Conservation (phyloP, 495 filamentous ascomycete species). For the Cercophora scortea region DNA sequence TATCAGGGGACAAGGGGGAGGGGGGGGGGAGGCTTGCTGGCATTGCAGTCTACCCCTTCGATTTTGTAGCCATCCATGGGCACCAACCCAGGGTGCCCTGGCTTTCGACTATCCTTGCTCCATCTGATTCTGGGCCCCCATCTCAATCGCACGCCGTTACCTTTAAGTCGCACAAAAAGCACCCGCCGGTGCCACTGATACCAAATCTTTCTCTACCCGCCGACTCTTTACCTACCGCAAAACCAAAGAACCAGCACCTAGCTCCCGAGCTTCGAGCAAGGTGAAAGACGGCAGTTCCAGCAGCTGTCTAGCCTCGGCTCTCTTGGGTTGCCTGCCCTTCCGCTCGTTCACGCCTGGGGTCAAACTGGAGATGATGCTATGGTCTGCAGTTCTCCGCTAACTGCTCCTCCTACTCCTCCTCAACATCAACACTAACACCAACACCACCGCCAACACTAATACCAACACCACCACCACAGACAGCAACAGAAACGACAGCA, state of each 20-base stretch:
- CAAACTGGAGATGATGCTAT: conserved; percentile 15
- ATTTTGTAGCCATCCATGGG: conserved; percentile 25
- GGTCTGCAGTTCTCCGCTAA: conserved; percentile 34
- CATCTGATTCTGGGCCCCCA: conserved; percentile 21
- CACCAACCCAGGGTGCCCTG: conserved; percentile 25
- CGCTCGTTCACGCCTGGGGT: conserved; percentile 12
- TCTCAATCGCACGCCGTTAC: conserved; percentile 26
- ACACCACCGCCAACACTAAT: conserved; percentile 26
- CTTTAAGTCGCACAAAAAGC: conserved; percentile 48
- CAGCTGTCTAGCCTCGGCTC: conserved; percentile 9
- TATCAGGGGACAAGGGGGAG: conserved; percentile 12
- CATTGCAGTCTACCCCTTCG: conserved; percentile 26
- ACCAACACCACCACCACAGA: conserved; percentile 10
- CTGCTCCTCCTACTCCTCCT: conserved; percentile 24
- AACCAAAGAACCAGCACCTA: conserved; percentile 8
- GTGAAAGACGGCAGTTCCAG: conserved; percentile 10
- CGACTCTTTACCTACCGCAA: conserved; percentile 14
- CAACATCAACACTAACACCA: conserved; percentile 37
- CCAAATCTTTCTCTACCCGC: conserved; percentile 34
- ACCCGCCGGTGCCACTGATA: conserved; percentile 34
- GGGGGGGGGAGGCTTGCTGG: conserved; percentile 20
- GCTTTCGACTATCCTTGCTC: conserved; percentile 26
- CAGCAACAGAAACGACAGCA: no score
- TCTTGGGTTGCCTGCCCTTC: neutral
- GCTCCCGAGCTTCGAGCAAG: conserved; percentile 8